Base-by-base conservation (phyloP, 768 basidiomycete genomes). In the Russula abietina region DNA sequence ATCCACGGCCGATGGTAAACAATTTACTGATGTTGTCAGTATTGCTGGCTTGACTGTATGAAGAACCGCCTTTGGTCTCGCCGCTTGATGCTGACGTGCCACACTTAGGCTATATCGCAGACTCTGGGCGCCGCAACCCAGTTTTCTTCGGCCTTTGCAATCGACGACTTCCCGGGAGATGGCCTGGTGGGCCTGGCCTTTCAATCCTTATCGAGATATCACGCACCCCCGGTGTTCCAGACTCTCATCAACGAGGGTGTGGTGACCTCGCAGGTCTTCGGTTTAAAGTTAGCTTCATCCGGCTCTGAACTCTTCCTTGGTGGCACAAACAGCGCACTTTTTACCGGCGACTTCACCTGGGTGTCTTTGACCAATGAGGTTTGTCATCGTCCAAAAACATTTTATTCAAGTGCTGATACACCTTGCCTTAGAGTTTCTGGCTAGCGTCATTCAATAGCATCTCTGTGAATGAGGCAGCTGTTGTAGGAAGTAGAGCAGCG, bases 1-100 rank as follows among this genome's bases (percentile, higher is more conserved):
- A 1, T 75, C 75, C 0, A 59, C 63, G 0, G 76, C 76, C 33
- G 60, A 59, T 0, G 82, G 81, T 36, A 64, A 70, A 10, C 73
- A 76, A 49, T 82, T 75, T 68, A 72, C 62, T 26, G 82, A 83
- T 69, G 72, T 70, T n/a, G 77, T 83, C 36, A 67, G 68, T 58
- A 67, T 83, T 26, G 76, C 69, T 5, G 76, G 76, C 19, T 55
- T 71, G 19, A 69, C 45, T 28, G 59, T 70, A 36, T 41, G 65
- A 41, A 30, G 36, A 32, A 22, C 12, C 0, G 1, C 12, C 57
- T 51, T 39, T 51, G 6, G 28, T 39, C 5, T 32, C 32, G 8
- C 14, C 1, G 1, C 11, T 2, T 14, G 19, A 38, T 14, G 49
- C 38, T 51, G 49, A 39, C 19, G 4, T 24, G 11, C 19, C 9